Conservation (phyloP, 768 basidiomycete species). For the Boletus rubescentipes region DNA sequence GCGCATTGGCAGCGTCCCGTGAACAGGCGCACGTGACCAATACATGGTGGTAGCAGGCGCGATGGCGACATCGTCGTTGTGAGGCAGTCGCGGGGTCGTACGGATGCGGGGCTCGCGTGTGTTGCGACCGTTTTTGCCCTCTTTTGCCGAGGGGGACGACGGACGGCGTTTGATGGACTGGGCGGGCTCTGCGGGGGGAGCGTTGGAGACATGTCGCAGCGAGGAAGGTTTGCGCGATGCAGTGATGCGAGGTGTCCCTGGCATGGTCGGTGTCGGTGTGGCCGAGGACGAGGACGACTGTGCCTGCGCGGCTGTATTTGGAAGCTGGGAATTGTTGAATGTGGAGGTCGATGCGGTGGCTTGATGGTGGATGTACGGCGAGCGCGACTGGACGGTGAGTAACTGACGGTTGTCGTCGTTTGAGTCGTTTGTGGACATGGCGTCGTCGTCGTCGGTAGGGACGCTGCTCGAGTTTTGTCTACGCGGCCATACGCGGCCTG, state of each 20-base stretch:
- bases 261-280: constrained; percentile 17
- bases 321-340: constrained; percentile 26
- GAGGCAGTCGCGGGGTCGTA: constrained; percentile 56
- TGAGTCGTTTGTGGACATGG: constrained; percentile 27
- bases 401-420: constrained; percentile 16
- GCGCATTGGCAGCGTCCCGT: constrained; percentile 63
- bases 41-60: constrained; percentile 79
- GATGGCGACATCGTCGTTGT: constrained; percentile 55
- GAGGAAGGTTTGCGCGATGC: constrained; percentile 33
- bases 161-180: constrained; percentile 26
- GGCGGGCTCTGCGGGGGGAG: constrained; percentile 23
- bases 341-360: constrained; percentile 38
- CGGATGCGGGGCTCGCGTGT: constrained; percentile 38
- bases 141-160: constrained; percentile 31
- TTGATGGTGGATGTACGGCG: constrained; percentile 40
- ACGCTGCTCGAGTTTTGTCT: constrained; percentile 13
- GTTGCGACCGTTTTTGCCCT: constrained; percentile 13
- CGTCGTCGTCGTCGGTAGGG: constrained; percentile 18
- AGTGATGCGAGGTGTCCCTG: constrained; percentile 26
- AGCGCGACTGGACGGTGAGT: constrained; percentile 24
- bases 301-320: neutral
- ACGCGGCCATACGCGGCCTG: constrained; percentile 23
- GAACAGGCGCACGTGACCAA: constrained; percentile 83
- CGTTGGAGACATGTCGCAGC: constrained; percentile 31
- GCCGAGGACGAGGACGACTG: constrained; percentile 4